These are phyloP conservation scores for Epicoccum sorghinum DNA, from an alignment of 2,329 filamentous ascomycete species.

Conservation along the genomic window DNA sequence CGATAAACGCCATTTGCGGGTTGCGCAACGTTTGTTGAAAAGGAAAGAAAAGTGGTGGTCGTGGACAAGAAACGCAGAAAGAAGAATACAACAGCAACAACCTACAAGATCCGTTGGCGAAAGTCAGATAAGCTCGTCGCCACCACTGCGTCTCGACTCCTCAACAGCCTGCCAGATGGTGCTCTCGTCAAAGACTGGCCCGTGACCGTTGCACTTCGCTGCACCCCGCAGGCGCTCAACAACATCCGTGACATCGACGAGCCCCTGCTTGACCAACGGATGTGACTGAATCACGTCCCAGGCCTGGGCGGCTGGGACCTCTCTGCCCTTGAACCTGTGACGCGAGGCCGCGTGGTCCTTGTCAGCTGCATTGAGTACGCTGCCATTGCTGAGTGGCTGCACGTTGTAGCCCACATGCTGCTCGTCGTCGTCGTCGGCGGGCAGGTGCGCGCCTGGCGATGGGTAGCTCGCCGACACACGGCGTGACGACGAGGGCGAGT, in stretches of 20 bases:
- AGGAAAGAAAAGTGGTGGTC: no score
- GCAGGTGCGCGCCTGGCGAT: slow-evolving; percentile 46
- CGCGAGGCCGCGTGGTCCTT: slow-evolving; percentile 33
- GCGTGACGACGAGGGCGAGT: slow-evolving; percentile 51
- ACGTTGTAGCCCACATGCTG: slow-evolving; percentile 38
- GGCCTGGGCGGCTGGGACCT: slow-evolving; percentile 57
- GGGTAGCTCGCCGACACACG: slow-evolving; percentile 45
- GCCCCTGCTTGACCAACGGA: slow-evolving; percentile 74
- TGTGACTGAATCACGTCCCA: slow-evolving; percentile 91
- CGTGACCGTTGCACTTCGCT: slow-evolving; percentile 82
- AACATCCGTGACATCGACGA: slow-evolving; percentile 81
- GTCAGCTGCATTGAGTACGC: slow-evolving; percentile 40
- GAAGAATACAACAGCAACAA: not conserved
- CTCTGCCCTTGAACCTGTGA: slow-evolving; percentile 28
- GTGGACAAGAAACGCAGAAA: not conserved
- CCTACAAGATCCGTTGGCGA: not conserved
- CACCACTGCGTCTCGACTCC: slow-evolving; percentile 75
- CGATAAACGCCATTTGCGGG: not conserved
- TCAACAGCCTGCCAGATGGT: slow-evolving; percentile 77
- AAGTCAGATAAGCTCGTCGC: slow-evolving; percentile 73
- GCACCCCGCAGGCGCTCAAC: slow-evolving; percentile 76
- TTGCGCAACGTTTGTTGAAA: not conserved
- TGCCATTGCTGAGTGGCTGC: slow-evolving; percentile 36
- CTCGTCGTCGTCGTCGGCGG: slow-evolving; percentile 19
- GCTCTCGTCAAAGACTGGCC: slow-evolving; percentile 83